A percentile compares a stretch with the other conserved stretches of the same genome.
Conservation (phyloP, 129 eudicot species). For the Rutidosis leptorrhynchoides region DNA sequence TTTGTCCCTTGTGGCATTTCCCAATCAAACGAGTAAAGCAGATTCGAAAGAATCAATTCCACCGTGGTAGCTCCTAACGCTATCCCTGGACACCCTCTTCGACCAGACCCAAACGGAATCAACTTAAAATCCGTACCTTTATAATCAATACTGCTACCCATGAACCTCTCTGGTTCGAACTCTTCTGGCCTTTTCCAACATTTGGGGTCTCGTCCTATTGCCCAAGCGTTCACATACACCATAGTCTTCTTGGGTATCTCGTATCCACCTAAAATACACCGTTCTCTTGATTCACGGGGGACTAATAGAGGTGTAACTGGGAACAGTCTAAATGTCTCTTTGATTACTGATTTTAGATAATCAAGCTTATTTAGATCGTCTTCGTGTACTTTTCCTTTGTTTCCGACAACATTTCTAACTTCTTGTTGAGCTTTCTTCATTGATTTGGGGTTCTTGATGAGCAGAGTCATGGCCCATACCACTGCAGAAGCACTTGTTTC, state of each 20-base stretch:
- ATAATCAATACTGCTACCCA: slow-evolving; percentile 26
- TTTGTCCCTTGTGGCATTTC: slow-evolving; percentile 27
- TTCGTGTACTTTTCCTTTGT: slow-evolving; percentile 28
- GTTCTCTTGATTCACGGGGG: slow-evolving; percentile 17
- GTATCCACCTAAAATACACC: not conserved
- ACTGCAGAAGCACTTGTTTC: not conserved
- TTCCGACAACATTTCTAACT: slow-evolving; percentile 25
- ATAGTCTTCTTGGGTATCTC: not conserved
- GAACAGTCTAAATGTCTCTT: slow-evolving; percentile 33
- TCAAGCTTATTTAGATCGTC: slow-evolving; percentile 31
- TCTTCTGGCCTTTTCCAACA: slow-evolving; percentile 39
- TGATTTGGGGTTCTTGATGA: not conserved
- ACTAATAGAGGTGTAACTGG: slow-evolving; percentile 33
- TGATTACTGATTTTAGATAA: slow-evolving; percentile 39
- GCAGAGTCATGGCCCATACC: not conserved
- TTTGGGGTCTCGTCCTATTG: slow-evolving; percentile 50
- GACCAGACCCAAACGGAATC: slow-evolving; percentile 40
- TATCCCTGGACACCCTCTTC: slow-evolving; percentile 37
- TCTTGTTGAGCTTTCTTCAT: slow-evolving; percentile 44
- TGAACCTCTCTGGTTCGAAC: slow-evolving; percentile 36
- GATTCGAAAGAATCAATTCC: slow-evolving; percentile 37
- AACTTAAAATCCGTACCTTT: slow-evolving; percentile 36
- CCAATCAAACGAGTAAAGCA: slow-evolving; percentile 34
- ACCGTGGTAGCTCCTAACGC: slow-evolving; percentile 27
- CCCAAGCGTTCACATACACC: slow-evolving; percentile 37